phyloP scores from a whole-genome alignment of 2,329 filamentous ascomycete species.

The Colletotrichum acutatum region DNA sequence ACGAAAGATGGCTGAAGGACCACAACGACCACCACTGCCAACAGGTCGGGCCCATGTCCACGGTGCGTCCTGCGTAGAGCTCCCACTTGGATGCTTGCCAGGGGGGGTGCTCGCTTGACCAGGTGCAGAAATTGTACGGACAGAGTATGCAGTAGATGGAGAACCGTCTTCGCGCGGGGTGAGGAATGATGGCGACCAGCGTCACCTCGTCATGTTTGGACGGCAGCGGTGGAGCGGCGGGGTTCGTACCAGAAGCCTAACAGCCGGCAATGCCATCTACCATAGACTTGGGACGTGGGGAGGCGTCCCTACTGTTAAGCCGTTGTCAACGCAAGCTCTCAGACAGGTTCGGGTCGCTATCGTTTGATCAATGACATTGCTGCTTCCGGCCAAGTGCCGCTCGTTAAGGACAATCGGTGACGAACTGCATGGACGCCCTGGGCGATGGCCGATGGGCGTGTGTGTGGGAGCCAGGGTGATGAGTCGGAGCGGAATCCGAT shows the following conservation, averaged over 20 bases:
- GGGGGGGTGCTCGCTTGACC: neutral
- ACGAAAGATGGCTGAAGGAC: neutral
- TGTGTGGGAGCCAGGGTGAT: neutral
- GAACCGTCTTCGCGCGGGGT: neutral
- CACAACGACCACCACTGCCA: neutral
- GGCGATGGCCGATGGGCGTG: neutral
- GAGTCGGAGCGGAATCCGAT: constrained; percentile 32
- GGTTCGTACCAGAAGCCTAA: constrained; percentile 9
- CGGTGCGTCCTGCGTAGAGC: constrained; percentile 6
- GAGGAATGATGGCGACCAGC: constrained; percentile 8
- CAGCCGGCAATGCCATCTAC: neutral
- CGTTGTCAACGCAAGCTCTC: neutral
- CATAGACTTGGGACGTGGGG: neutral
- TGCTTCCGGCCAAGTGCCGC: neutral
- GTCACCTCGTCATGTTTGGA: constrained; percentile 16
- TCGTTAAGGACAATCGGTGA: neutral
- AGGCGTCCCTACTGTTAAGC: neutral
- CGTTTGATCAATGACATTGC: neutral
- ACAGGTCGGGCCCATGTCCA: constrained; percentile 4
- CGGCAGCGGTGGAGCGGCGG: neutral
- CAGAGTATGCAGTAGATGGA: neutral
- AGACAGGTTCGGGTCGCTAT: neutral
- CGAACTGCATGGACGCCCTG: neutral
- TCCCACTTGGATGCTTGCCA: neutral
- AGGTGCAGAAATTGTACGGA: neutral